A percentile compares a stretch with the other conserved stretches of the same genome.
Conservation (phyloP, 169 alveolate species). For the Cystoisospora suis region DNA sequence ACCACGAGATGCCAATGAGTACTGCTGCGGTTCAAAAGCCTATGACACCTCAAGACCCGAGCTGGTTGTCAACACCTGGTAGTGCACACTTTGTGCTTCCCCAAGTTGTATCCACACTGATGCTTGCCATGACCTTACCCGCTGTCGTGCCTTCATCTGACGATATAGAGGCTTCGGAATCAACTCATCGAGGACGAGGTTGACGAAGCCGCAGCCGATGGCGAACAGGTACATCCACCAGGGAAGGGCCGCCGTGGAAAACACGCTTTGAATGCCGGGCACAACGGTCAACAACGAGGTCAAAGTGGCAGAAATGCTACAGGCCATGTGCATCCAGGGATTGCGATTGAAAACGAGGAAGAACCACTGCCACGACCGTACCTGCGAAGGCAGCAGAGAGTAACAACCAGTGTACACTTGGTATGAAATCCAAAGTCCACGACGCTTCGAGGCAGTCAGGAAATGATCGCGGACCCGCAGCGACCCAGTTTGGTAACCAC, state of each 20-base stretch:
- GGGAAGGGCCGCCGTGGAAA: conserved; percentile 81
- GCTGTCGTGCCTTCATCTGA: not conserved
- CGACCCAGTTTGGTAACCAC: too few relatives aligned
- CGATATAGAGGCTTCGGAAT: conserved; percentile 86
- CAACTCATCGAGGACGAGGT: conserved; percentile 83
- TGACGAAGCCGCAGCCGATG: conserved; percentile 83
- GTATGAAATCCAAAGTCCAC: too few relatives aligned
- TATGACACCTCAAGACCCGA: too few relatives aligned
- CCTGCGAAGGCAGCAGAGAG: conserved; percentile 60
- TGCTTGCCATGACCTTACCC: too few relatives aligned
- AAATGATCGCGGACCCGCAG: too few relatives aligned
- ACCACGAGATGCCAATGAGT: too few relatives aligned
- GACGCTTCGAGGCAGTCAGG: too few relatives aligned
- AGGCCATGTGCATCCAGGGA: conserved; percentile 91
- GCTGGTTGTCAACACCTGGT: too few relatives aligned
- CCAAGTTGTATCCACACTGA: too few relatives aligned
- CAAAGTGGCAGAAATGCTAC: conserved; percentile 86
- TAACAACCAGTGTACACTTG: too few relatives aligned
- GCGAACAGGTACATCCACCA: conserved; percentile 90
- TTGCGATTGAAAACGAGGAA: conserved; percentile 86
- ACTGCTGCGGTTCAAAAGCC: too few relatives aligned
- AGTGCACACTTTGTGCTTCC: too few relatives aligned
- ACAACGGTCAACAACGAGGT: conserved; percentile 83
- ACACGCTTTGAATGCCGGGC: conserved; percentile 82
- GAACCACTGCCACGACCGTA: conserved; percentile 89